A percentile compares a stretch with the other conserved stretches of the same genome.
Evolutionary conservation across 1,284 basidiomycete species (phyloP).

Genomic region (Cryptococcus sp.): DNA sequence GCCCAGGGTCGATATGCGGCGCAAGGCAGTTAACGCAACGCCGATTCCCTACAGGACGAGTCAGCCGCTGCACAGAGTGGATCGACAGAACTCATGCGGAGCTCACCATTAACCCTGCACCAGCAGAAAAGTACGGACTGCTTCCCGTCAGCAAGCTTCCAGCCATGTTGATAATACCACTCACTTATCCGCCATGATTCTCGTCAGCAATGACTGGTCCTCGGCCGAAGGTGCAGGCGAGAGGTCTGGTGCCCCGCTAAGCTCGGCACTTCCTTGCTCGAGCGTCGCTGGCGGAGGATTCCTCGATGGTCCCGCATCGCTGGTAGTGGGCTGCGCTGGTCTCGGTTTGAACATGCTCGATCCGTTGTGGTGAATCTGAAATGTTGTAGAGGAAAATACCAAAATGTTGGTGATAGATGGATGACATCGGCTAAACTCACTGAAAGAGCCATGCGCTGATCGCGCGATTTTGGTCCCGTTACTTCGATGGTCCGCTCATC

Average conservation of each 20-base stretch:
- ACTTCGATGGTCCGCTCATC: too few species aligned
- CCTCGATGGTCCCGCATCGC: constrained; percentile 23
- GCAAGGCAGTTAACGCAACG: constrained; percentile 72
- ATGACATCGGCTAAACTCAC: too few species aligned
- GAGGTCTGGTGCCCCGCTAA: not conserved
- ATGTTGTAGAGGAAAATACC: too few species aligned
- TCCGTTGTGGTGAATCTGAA: too few species aligned
- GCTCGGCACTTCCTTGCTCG: not conserved
- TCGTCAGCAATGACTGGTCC: constrained; percentile 21
- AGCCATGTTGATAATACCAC: constrained; percentile 2
- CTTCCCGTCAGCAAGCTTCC: not conserved
- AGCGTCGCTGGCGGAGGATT: not conserved
- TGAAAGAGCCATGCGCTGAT: too few species aligned
- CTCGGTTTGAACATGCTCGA: constrained; percentile 27
- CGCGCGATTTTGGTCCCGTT: too few species aligned
- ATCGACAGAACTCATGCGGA: not conserved
- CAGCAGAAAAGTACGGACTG: constrained; percentile 94
- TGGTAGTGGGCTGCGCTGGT: not conserved
- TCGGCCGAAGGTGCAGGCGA: constrained; percentile 16
- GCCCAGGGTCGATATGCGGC: constrained; percentile 69
- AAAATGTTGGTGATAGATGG: too few species aligned
- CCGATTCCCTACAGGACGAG: constrained; percentile 69
- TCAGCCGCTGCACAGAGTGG: constrained; percentile 15
- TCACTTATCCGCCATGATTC: constrained; percentile 48
- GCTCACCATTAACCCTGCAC: constrained; percentile 89